phyloP scores from a whole-genome alignment of 495 filamentous ascomycete species.

The Melanomma pulvis-pyrius region DNA sequence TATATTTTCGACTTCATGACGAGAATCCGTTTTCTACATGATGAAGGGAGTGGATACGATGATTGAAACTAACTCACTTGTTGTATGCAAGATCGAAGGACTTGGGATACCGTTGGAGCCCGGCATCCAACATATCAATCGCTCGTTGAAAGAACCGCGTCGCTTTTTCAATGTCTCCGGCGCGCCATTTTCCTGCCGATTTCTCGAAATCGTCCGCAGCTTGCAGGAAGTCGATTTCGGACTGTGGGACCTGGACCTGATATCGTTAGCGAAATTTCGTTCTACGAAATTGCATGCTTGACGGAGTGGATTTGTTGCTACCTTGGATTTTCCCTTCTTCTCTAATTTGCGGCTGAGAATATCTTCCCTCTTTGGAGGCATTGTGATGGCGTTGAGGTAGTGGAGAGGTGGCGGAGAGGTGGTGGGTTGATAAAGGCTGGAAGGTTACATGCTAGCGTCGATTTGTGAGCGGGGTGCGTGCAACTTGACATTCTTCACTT shows the following conservation, averaged over 20 bases:
- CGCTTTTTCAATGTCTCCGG: slow-evolving; percentile 65
- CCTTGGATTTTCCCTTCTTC: slow-evolving; percentile 22
- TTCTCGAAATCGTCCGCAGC: slow-evolving; percentile 70
- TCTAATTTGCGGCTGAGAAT: slow-evolving; percentile 23
- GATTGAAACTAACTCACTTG: slow-evolving; percentile 52
- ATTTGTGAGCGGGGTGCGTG: not conserved
- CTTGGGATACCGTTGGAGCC: slow-evolving; percentile 57
- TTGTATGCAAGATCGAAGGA: slow-evolving; percentile 76
- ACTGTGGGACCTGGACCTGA: slow-evolving; percentile 59
- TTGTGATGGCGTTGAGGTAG: slow-evolving; percentile 11
- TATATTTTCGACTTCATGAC: not conserved
- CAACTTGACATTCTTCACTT: too few species aligned
- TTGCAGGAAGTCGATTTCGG: slow-evolving; percentile 64
- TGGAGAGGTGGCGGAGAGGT: not conserved
- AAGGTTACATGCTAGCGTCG: not conserved
- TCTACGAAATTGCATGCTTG: too few species aligned
- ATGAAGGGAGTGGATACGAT: too few species aligned
- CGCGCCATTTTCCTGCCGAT: slow-evolving; percentile 73
- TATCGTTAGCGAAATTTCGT: too few species aligned
- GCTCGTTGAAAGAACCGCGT: slow-evolving; percentile 68
- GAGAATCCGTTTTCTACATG: not conserved
- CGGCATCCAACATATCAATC: slow-evolving; percentile 66
- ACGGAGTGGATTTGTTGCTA: too few species aligned
- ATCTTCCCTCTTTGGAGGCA: slow-evolving; percentile 34
- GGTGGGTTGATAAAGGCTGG: not conserved